These are phyloP conservation scores for Colletotrichum sp. DNA, from an alignment of 2,329 filamentous ascomycete species.

Conservation along the genomic window DNA sequence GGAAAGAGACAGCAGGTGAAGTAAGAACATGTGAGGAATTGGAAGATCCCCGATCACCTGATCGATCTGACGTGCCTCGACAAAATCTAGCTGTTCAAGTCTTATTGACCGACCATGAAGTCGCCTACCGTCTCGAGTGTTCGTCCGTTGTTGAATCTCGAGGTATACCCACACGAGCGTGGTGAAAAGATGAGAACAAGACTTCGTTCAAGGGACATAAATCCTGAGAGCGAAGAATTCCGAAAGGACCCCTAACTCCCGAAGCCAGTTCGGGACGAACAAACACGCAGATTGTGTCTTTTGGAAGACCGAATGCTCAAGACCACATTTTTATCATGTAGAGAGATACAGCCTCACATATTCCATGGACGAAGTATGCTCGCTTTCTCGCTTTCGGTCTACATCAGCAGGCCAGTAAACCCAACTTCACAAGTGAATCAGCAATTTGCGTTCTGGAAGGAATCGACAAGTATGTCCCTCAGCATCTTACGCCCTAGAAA, in stretches of 20 bases:
- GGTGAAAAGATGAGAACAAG: neutral
- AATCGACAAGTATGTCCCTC: accelerated
- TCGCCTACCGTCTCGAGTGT: neutral
- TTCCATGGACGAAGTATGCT: neutral
- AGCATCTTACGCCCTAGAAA: neutral
- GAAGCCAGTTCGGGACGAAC: neutral
- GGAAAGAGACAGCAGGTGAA: neutral
- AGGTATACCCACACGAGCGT: neutral
- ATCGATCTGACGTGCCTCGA: neutral
- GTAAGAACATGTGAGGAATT: no score
- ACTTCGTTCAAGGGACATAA: neutral
- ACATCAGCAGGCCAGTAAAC: neutral
- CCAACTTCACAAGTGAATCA: neutral
- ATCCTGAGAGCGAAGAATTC: neutral
- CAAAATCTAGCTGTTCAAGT: neutral
- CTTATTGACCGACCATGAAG: accelerated
- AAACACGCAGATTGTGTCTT: neutral
- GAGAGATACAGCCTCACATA: neutral
- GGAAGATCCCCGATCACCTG: neutral
- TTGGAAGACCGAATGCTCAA: neutral
- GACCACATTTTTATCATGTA: neutral
- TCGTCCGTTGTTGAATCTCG: neutral
- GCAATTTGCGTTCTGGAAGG: neutral
- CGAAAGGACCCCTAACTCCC: neutral
- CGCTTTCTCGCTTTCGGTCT: neutral